These are phyloP conservation scores for Toxicodendron radicans DNA, from an alignment of 345 rosid species.

Conservation along the genomic window DNA sequence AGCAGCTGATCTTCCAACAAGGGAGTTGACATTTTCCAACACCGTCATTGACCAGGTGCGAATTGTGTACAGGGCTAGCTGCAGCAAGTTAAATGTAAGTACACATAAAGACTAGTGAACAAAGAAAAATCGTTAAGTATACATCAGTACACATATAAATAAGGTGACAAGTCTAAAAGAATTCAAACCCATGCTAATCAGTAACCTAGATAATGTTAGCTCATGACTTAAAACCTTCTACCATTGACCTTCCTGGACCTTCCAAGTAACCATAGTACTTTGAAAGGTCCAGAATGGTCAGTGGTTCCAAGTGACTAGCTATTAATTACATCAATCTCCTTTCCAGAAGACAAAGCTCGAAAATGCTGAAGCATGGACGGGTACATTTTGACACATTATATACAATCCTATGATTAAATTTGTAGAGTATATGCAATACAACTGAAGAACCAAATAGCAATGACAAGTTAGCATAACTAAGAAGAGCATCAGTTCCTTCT, in stretches of 20 bases:
- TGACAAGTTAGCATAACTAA: neutral
- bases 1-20: constrained; percentile 82
- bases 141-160: too few species aligned
- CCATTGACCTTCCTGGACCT: too few species aligned
- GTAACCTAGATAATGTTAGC: too few species aligned
- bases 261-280: too few species aligned
- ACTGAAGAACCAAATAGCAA: neutral
- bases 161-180: too few species aligned
- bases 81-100: constrained; percentile 24
- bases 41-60: constrained; percentile 98
- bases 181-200: too few species aligned
- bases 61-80: constrained; percentile 95
- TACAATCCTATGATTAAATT: neutral
- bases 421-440: neutral
- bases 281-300: too few species aligned
- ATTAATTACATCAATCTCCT: too few species aligned
- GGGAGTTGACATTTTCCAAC: constrained; percentile 88
- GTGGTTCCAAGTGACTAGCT: too few species aligned
- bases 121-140: too few species aligned
- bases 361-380: neutral
- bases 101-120: neutral
- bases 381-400: neutral
- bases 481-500: neutral
- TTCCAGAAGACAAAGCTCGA: neutral
- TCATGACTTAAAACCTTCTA: too few species aligned